Evolutionary conservation across 164 flowering plant species (phyloP), one percentile per base, ranked within the genome.

Genomic region (Annona squamosa): DNA sequence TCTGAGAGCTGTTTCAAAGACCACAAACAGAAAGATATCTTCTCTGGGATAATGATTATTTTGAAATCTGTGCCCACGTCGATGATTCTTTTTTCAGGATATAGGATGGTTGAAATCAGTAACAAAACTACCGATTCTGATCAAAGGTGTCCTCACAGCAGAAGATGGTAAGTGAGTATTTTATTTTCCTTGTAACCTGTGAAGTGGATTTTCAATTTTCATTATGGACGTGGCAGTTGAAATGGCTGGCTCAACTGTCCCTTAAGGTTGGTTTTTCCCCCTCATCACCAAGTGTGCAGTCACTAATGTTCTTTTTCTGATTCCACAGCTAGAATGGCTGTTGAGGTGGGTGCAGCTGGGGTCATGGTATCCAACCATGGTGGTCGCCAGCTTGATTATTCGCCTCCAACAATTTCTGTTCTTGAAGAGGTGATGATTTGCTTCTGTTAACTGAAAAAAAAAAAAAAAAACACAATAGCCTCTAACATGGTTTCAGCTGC

Each of bases 291-390:
- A 52, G 59, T 6, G 84, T 90, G 93, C 87, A 19, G 59, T 52
- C 13, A 0, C 13, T 52, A 16, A 52, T 52, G 9, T 48, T 52
- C 13, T 16, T 52, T 18, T 67, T 45, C 69, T 80, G 70, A 74
- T 65, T 90, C 90, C 45, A 4, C 85, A 92, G 97, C 97, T 63
- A 75, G 76, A 62, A 85, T 76, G 75, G 93, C 93, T 7, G 70
- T 85, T 68, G 94, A 91, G 82, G 87, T 68, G n/a, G 95, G 95
- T 16, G 84, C 82, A 42, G 89, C 74, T 72, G 97, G 97, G 59
- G 82, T 92, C 56, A 76, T 92, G 46, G 96, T 92, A 67, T 92
- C 97, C 9, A 92, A 92, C 77, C 95, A 92, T 75, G 97, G 93
- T 76, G 93, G 84, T 72, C 92, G 95, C 48, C 95, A 92, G 74